phyloP scores from a whole-genome alignment of 2,329 filamentous ascomycete species.

The Colletotrichum ledebouriae region DNA sequence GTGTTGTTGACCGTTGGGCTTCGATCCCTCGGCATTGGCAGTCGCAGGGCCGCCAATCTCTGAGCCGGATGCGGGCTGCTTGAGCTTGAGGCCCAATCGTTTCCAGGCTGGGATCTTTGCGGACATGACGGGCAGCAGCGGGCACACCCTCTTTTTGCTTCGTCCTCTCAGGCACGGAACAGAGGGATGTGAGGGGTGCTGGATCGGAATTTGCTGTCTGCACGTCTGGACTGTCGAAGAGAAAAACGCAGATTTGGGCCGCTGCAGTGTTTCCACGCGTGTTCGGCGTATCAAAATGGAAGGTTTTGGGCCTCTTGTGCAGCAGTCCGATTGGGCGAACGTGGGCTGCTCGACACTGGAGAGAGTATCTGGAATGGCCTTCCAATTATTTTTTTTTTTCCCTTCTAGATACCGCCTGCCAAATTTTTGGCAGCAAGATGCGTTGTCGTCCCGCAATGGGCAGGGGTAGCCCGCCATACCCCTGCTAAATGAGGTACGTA shows the following conservation, averaged over 20 bases:
- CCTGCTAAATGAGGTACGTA: slow-evolving; percentile 22
- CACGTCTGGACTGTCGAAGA: slow-evolving; percentile 32
- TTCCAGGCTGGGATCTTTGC: slow-evolving; percentile 69
- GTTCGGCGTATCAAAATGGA: slow-evolving; percentile 38
- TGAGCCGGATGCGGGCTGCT: slow-evolving; percentile 51
- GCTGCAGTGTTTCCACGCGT: slow-evolving; percentile 37
- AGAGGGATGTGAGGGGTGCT: slow-evolving; percentile 27
- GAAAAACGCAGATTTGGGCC: slow-evolving; percentile 30
- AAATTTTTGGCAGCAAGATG: slow-evolving; percentile 39
- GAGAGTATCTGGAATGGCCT: slow-evolving; percentile 28
- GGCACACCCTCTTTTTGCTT: slow-evolving; percentile 41
- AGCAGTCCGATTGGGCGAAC: slow-evolving; percentile 41
- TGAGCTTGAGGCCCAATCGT: slow-evolving; percentile 74
- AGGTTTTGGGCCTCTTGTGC: slow-evolving; percentile 37
- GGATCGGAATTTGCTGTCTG: slow-evolving; percentile 35
- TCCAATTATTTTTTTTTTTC: slow-evolving; percentile 32
- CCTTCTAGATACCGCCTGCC: slow-evolving; percentile 34
- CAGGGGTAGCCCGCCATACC: slow-evolving; percentile 38
- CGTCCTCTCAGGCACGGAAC: slow-evolving; percentile 21
- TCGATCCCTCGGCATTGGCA: slow-evolving; percentile 45
- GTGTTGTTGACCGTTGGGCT: slow-evolving; percentile 42
- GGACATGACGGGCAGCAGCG: slow-evolving; percentile 57
- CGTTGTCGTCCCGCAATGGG: slow-evolving; percentile 40
- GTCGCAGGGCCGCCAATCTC: slow-evolving; percentile 41
- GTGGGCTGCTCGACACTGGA: slow-evolving; percentile 39